Conservation (phyloP, 441 rosid species). For the Corymbia calophylla region DNA sequence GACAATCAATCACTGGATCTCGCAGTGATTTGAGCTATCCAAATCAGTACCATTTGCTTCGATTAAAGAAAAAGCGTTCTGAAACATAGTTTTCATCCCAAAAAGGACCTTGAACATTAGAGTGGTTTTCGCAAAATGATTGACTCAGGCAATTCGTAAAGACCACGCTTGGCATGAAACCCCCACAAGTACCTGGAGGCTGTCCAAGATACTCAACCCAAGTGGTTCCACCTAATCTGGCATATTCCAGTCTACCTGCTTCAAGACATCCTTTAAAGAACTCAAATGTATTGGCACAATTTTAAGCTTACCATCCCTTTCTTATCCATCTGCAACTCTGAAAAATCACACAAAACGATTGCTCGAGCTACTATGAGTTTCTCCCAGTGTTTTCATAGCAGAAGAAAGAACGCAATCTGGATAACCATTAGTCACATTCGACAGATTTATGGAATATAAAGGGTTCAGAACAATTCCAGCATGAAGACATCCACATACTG, state of each 20-base stretch:
- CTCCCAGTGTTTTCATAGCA: neutral
- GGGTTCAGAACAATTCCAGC: neutral
- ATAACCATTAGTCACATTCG: neutral
- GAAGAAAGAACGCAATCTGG: neutral
- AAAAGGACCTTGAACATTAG: neutral
- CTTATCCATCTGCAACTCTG: neutral
- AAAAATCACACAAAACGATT: neutral
- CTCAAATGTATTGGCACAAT: neutral
- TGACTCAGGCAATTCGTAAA: neutral
- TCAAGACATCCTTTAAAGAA: neutral
- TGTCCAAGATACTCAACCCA: neutral
- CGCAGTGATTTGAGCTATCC: neutral
- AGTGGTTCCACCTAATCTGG: neutral
- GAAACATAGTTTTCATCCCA: neutral
- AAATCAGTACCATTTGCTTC: neutral
- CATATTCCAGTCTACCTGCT: neutral
- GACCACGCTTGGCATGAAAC: neutral
- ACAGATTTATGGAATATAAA: neutral
- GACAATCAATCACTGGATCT: neutral
- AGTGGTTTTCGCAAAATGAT: neutral
- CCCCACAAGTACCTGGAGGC: neutral
- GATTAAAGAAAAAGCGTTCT: neutral
- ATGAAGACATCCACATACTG: neutral
- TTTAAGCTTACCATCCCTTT: neutral
- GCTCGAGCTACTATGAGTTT: neutral